Percentiles rank a stretch among this genome's conserved stretches.
These are phyloP conservation scores for Penicillium sp. DNA, from an alignment of 2,329 filamentous ascomycete genomes.

Conservation along the genomic window DNA sequence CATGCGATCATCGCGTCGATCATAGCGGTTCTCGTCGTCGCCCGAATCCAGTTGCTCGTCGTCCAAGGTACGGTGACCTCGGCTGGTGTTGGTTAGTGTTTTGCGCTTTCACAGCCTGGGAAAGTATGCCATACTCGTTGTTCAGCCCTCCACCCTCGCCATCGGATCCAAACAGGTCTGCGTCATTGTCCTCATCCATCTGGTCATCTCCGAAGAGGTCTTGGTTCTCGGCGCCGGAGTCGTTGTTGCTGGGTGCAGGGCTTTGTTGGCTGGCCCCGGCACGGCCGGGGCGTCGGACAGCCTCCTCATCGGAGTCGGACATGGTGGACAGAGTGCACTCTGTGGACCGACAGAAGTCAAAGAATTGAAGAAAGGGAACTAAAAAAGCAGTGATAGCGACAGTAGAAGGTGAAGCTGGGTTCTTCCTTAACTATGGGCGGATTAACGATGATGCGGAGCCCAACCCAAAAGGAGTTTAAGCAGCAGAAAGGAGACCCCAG, in stretches of 20 bases:
- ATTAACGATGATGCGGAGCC: constrained; percentile 24
- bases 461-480: constrained; percentile 17
- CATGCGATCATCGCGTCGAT: constrained; percentile 48
- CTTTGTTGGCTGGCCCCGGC: constrained; percentile 21
- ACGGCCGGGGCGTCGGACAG: constrained; percentile 34
- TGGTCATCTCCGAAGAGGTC: constrained; percentile 9
- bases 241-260: constrained; percentile 27
- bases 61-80: constrained; percentile 48
- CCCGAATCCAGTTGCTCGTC: constrained; percentile 61
- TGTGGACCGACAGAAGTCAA: background rate
- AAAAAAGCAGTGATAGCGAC: background rate
- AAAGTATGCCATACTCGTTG: constrained; percentile 27
- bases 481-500: constrained; percentile 16
- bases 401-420: background rate
- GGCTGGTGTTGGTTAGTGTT: constrained; percentile 24
- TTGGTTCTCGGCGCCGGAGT: constrained; percentile 14
- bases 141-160: constrained; percentile 41
- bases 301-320: constrained; percentile 40
- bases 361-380: background rate
- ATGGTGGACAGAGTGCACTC: constrained; percentile 15
- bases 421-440: constrained; percentile 4
- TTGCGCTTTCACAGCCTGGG: background rate
- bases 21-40: constrained; percentile 56
- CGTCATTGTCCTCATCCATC: constrained; percentile 37
- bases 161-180: constrained; percentile 46